Percentiles rank a stretch among this genome's conserved stretches.
phyloP scores from a whole-genome alignment of 2,329 filamentous ascomycete species.

The Phyllachora maydis region DNA sequence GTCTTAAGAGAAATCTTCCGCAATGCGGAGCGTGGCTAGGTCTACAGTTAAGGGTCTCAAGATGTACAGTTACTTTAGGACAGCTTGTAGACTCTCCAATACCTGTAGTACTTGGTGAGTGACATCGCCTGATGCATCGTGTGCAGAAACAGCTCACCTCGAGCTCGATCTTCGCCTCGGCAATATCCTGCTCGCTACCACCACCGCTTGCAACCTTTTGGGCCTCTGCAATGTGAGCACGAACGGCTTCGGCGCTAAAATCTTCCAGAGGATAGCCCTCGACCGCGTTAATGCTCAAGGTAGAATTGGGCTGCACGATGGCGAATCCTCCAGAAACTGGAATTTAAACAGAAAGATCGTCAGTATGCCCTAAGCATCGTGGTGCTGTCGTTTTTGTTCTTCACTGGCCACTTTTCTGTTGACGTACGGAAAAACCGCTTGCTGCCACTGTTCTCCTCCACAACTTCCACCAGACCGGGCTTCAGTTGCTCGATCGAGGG shows the following conservation, averaged over 20 bases:
- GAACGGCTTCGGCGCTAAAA: conserved; percentile 82
- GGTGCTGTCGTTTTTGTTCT: background rate
- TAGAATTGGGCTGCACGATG: conserved; percentile 84
- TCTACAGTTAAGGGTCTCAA: no score
- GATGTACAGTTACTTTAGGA: conserved; percentile 53
- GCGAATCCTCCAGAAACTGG: conserved; percentile 92
- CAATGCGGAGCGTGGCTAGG: no score
- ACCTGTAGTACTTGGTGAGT: conserved; percentile 35
- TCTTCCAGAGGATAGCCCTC: conserved; percentile 91
- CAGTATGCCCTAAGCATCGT: no score
- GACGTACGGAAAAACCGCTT: conserved; percentile 97
- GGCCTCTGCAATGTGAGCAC: conserved; percentile 77
- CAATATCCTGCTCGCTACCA: conserved; percentile 92
- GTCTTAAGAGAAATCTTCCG: no score
- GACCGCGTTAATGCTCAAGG: conserved; percentile 93
- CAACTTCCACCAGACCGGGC: conserved; percentile 83
- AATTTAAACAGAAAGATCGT: conserved; percentile 1
- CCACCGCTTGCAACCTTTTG: conserved; percentile 83
- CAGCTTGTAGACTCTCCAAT: conserved; percentile 63
- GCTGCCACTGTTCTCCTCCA: conserved; percentile 73
- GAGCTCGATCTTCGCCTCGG: conserved; percentile 96
- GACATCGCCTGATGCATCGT: background rate
- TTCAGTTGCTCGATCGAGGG: conserved; percentile 98
- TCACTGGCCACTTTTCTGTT: background rate
- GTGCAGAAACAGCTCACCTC: conserved; percentile 41